Evolutionary conservation across 257 asterid genomes (phyloP).

Genomic region (Scutellaria barbata): DNA sequence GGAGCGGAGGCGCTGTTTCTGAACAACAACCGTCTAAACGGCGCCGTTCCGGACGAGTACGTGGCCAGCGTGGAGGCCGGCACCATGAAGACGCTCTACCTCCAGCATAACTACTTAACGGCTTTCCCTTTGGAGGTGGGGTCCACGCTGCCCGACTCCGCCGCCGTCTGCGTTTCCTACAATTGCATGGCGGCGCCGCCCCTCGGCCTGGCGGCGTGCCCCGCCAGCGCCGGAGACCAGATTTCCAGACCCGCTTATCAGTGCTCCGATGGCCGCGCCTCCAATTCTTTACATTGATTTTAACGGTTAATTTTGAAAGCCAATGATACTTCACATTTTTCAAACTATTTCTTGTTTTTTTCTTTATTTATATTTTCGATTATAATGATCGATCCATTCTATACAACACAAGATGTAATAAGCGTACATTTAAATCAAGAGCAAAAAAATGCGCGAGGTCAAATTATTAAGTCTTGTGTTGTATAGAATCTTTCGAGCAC

Average conservation of each 20-base stretch:
- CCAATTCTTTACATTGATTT: slow-evolving; percentile 36
- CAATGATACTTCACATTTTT: neutral
- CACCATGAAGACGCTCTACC: slow-evolving; percentile 56
- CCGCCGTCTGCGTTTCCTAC: slow-evolving; percentile 65
- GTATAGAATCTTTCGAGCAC: slow-evolving; percentile 11
- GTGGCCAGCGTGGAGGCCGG: slow-evolving; percentile 53
- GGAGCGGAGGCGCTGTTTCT: slow-evolving; percentile 68
- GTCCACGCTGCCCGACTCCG: slow-evolving; percentile 55
- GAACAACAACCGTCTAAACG: slow-evolving; percentile 63
- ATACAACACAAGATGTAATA: slow-evolving; percentile 34
- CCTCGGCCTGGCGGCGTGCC: slow-evolving; percentile 61
- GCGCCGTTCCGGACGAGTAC: slow-evolving; percentile 68
- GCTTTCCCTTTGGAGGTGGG: slow-evolving; percentile 56
- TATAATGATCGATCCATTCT: slow-evolving; percentile 12
- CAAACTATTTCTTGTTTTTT: neutral
- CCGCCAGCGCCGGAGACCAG: slow-evolving; percentile 67
- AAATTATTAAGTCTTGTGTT: slow-evolving; percentile 27
- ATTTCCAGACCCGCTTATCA: slow-evolving; percentile 66
- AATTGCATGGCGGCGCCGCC: slow-evolving; percentile 69
- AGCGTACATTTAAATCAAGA: neutral
- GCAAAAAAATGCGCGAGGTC: neutral
- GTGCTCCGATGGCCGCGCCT: slow-evolving; percentile 45
- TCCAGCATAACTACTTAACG: slow-evolving; percentile 73
- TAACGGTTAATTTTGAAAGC: too few relatives aligned
- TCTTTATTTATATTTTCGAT: neutral